A percentile compares a stretch with the other conserved stretches of the same genome.
phyloP scores from a whole-genome alignment of 2,329 filamentous ascomycete genomes.

The Emericellopsis atlantica region DNA sequence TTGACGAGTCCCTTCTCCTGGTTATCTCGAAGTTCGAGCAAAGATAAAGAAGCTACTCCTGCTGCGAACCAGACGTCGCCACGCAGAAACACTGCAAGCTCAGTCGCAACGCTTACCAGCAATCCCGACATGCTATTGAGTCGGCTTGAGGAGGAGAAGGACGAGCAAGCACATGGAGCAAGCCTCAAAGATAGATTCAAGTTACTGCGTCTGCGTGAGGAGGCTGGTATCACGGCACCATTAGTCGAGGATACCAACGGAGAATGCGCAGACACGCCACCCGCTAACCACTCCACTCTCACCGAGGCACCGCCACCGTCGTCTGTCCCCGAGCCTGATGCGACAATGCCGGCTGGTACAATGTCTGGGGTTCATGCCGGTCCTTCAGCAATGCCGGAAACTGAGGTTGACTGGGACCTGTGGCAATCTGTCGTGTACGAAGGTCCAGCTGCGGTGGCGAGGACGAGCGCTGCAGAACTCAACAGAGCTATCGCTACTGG shows the following conservation, averaged over 20 bases:
- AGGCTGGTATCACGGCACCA: conserved; percentile 43
- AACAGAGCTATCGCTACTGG: conserved; percentile 85
- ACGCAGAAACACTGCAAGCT: conserved; percentile 65
- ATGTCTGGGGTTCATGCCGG: conserved; percentile 70
- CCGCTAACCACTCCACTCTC: conserved; percentile 12
- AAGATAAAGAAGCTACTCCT: conserved; percentile 41
- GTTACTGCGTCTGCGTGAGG: conserved; percentile 60
- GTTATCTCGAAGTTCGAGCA: conserved; percentile 56
- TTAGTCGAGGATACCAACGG: conserved; percentile 37
- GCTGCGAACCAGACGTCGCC: conserved; percentile 28
- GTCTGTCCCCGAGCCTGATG: conserved; percentile 52
- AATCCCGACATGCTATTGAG: conserved; percentile 71
- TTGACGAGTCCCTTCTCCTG: conserved; percentile 81
- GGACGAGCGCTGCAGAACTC: conserved; percentile 79
- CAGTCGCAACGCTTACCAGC: conserved; percentile 64
- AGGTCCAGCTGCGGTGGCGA: conserved; percentile 76
- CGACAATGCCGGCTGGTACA: conserved; percentile 69
- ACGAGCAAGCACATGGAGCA: conserved; percentile 28
- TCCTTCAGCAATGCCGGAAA: conserved; percentile 56
- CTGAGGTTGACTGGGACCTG: conserved; percentile 92
- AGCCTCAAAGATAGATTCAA: conserved; percentile 73
- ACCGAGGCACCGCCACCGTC: conserved; percentile 23
- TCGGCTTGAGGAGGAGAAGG: conserved; percentile 60
- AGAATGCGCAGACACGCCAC: conserved; percentile 5
- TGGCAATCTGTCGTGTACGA: conserved; percentile 96